Evolutionary conservation across 2,329 filamentous ascomycete genomes (phyloP), one percentile per base, ranked within the genome.

Genomic region (Neoarthrinium moseri): DNA sequence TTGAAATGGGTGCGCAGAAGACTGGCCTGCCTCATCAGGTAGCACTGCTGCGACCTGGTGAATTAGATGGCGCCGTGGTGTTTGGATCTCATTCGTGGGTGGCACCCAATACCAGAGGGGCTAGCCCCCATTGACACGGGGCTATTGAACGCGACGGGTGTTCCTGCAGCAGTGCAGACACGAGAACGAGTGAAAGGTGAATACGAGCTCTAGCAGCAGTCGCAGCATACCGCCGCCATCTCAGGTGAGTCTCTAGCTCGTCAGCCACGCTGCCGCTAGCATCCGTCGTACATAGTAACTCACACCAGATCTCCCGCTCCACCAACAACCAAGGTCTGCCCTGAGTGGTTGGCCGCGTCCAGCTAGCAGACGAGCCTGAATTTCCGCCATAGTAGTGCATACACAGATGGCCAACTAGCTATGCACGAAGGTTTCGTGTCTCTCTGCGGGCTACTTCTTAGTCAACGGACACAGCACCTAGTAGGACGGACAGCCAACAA

Each of bases 211-310:
- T 22, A n/a, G 20, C 11, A 22, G 17, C 24, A 29, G 26, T 30
- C 18, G 27, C 41, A 44, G 32, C 41, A 36, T 33, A 33, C 41
- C 17, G 29, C 32, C 18, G 41, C 32, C 13, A 35, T 35, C 41
- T 44, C 41, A 44, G 41, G 41, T 44, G 41, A 17, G 26, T 18
- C 15, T 30, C n/a, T 17, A 18, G 10, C 23, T 38, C 23, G 23
- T 18, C 26, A 29, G 38, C 17, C 29, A 30, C 17, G 37, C 24
- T 23, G 15, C n/a, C 22, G 33, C 17, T 18, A 35, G 17, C 33
- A 35, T 20, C 17, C 33, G n/a, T 20, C 22, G 12, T 32, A 32
- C 29, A 7, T 20, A 35, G 17, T 17, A 20, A 20, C 33, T 6
- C 22, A 35, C 17, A 35, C 22, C 13, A 35, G 17, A 35, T 35